These are phyloP conservation scores for Lathyrus oleraceus DNA, from an alignment of 306 rosid genomes.

Conservation along the genomic window DNA sequence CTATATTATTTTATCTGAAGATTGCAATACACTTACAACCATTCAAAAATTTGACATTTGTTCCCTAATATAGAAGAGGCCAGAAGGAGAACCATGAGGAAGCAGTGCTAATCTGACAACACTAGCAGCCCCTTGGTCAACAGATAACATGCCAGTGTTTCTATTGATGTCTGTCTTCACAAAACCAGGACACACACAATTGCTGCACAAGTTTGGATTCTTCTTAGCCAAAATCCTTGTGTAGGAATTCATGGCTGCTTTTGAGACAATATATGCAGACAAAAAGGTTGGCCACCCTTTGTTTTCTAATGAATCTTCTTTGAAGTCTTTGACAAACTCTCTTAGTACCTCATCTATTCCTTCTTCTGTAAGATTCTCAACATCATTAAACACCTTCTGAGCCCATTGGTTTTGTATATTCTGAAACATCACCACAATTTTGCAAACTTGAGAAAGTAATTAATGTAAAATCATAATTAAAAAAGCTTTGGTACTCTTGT, in stretches of 20 bases:
- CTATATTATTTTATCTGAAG: background rate
- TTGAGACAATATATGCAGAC: conserved; percentile 39
- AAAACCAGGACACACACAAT: conserved; percentile 44
- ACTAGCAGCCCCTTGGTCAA: conserved; percentile 42
- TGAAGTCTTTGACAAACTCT: conserved; percentile 38
- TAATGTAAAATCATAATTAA: no score
- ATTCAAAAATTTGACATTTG: conserved; percentile 9
- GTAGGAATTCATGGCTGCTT: conserved; percentile 42
- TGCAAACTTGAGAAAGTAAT: background rate
- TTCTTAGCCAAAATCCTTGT: conserved; percentile 45
- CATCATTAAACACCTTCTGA: conserved; percentile 40
- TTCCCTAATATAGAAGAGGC: conserved; percentile 13
- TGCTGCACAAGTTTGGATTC: conserved; percentile 26
- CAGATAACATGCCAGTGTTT: conserved; percentile 30
- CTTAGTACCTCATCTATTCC: conserved; percentile 35
- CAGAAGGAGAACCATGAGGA: conserved; percentile 36
- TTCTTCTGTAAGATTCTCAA: conserved; percentile 38
- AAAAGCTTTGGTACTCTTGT: background rate
- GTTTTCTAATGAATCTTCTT: conserved; percentile 31
- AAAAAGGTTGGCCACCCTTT: conserved; percentile 35
- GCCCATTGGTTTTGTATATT: conserved; percentile 33
- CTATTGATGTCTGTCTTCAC: conserved; percentile 42
- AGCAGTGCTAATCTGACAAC: conserved; percentile 36
- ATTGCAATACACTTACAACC: background rate
- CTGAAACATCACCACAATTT: conserved; percentile 14